phyloP scores from a whole-genome alignment of 2,329 filamentous ascomycete species.

The Cercospora canescens region DNA sequence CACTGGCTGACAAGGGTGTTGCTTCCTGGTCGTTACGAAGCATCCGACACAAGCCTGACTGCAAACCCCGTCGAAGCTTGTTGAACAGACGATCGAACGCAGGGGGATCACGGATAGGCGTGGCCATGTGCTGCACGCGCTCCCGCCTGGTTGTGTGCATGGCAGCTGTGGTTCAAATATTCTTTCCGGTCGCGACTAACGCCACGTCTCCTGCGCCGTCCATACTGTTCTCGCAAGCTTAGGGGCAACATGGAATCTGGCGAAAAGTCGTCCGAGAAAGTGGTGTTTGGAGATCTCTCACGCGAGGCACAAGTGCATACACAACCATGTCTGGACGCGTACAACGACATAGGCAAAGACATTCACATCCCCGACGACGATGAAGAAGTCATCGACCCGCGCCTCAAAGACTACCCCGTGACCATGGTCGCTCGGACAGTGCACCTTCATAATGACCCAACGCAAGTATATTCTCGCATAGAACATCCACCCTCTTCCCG shows the following conservation, averaged over 20 bases:
- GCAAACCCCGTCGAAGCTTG: not conserved
- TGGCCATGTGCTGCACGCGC: not conserved
- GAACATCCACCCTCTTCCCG: not conserved
- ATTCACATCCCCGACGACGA: conserved; percentile 10
- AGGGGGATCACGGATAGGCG: not conserved
- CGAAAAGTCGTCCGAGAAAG: not conserved
- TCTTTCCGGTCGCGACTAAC: not conserved
- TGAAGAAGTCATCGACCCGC: conserved; percentile 18
- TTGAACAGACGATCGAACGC: not conserved
- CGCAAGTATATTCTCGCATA: not conserved
- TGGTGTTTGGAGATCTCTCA: not conserved
- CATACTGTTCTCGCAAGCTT: not conserved
- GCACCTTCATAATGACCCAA: conserved; percentile 17
- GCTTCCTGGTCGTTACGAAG: not conserved
- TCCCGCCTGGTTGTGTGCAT: not conserved
- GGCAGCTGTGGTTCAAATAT: not conserved
- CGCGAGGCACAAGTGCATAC: not conserved
- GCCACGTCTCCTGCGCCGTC: not conserved
- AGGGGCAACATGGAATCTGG: not conserved
- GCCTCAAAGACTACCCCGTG: conserved; percentile 16
- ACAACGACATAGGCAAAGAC: not conserved
- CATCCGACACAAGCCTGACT: not conserved
- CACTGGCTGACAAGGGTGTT: not conserved
- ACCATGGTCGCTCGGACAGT: conserved; percentile 15
- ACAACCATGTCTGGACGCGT: not conserved